A percentile compares a stretch with the other conserved stretches of the same genome.
Evolutionary conservation across 306 rosid species (phyloP).

Genomic region (Coriaria nepalensis): DNA sequence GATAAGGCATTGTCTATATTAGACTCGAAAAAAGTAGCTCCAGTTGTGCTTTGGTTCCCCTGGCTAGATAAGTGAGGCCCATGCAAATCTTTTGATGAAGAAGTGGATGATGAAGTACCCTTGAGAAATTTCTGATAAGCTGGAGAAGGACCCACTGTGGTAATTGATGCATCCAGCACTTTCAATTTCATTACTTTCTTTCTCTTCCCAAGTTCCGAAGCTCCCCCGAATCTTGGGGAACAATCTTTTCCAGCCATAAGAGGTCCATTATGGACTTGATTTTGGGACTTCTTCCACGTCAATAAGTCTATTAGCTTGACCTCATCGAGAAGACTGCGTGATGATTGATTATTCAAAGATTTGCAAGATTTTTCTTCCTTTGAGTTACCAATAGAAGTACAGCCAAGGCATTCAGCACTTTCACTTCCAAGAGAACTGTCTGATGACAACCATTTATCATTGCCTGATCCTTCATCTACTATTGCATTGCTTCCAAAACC

Average conservation of each 20-base stretch:
- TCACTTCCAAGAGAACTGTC: conserved; percentile 39
- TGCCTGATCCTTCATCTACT: conserved; percentile 48
- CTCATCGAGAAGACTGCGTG: conserved; percentile 41
- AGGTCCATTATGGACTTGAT: conserved; percentile 18
- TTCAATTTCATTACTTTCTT: conserved; percentile 19
- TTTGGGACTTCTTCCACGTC: conserved; percentile 36
- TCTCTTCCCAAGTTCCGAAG: conserved; percentile 22
- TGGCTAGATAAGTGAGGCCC: conserved; percentile 15
- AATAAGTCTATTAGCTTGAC: conserved; percentile 45
- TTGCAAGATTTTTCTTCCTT: conserved; percentile 16
- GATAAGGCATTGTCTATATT: conserved; percentile 9
- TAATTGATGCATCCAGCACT: conserved; percentile 16
- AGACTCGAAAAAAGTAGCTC: conserved; percentile 14
- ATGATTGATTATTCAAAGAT: conserved; percentile 26
- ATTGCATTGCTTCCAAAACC: conserved; percentile 25
- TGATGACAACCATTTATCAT: conserved; percentile 38
- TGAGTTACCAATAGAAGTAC: conserved; percentile 19
- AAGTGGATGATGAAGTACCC: conserved; percentile 13
- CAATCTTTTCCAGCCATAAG: conserved; percentile 13
- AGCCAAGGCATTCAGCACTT: conserved; percentile 23
- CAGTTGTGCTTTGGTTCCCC: conserved; percentile 7
- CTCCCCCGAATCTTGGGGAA: conserved; percentile 19
- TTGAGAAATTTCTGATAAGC: conserved; percentile 15
- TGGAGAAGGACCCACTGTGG: conserved; percentile 18
- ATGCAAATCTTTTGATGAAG: conserved; percentile 17